Evolutionary conservation across 1,139 yeast genomes (phyloP).

Genomic region (Lodderomyces beijingensis): DNA sequence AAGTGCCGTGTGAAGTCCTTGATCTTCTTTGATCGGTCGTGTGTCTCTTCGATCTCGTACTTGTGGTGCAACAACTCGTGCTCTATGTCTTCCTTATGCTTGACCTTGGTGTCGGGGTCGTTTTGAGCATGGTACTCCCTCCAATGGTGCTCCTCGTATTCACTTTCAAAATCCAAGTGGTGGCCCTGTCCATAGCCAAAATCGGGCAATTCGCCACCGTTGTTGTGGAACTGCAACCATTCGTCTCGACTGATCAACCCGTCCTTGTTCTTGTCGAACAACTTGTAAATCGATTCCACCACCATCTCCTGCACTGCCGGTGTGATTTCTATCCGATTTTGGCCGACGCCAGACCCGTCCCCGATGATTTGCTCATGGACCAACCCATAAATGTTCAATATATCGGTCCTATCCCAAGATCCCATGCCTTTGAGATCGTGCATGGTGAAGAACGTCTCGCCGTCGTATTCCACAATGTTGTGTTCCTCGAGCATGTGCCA

Average conservation of each 20-base stretch:
- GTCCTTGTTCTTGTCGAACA: conserved; percentile 68
- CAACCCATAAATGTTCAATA: conserved; percentile 77
- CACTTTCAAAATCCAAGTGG: conserved; percentile 90
- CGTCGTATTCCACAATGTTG: conserved; percentile 66
- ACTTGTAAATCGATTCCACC: conserved; percentile 45
- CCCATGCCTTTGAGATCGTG: conserved; percentile 66
- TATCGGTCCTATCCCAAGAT: conserved; percentile 57
- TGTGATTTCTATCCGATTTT: conserved; percentile 38
- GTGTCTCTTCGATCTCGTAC: conserved; percentile 70
- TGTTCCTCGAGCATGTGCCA: conserved; percentile 95
- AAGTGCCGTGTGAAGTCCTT: conserved; percentile 29
- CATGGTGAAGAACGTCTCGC: conserved; percentile 71
- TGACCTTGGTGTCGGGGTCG: conserved; percentile 77
- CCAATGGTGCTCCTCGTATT: conserved; percentile 96
- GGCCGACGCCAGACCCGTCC: conserved; percentile 87
- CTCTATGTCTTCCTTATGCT: conserved; percentile 86
- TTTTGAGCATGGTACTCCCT: conserved; percentile 71
- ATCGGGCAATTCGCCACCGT: conserved; percentile 81
- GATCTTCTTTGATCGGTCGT: conserved; percentile 49
- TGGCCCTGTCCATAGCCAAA: conserved; percentile 96
- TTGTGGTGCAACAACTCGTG: conserved; percentile 87
- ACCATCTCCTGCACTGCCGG: conserved; percentile 57
- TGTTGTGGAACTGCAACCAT: conserved; percentile 58
- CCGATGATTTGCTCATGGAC: conserved; percentile 71
- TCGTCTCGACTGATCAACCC: conserved; percentile 64